phyloP scores from a whole-genome alignment of 2,329 filamentous ascomycete genomes.

The Nectriaceae sp. region DNA sequence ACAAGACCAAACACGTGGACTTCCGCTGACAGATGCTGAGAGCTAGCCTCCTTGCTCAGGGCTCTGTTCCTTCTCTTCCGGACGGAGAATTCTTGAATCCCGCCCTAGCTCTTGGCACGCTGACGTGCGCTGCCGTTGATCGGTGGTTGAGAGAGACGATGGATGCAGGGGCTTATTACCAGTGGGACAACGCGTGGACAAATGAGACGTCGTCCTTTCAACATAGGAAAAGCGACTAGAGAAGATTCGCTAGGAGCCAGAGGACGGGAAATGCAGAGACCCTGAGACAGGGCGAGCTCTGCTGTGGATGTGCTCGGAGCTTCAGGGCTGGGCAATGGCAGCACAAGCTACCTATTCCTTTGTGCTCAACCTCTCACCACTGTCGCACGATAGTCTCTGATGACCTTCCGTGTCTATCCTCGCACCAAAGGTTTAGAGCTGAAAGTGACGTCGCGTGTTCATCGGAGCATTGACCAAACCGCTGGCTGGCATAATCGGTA shows the following conservation, averaged over 20 bases:
- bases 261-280: not conserved
- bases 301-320: no score
- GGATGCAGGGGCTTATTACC: slow-evolving; percentile 30
- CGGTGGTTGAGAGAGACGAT: slow-evolving; percentile 1
- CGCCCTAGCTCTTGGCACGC: no score
- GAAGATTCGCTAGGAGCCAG: not conserved
- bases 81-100: not conserved
- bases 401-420: not conserved
- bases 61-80: not conserved
- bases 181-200: slow-evolving; percentile 22
- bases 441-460: slow-evolving; percentile 10
- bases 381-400: not conserved
- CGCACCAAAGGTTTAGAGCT: not conserved
- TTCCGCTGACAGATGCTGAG: not conserved
- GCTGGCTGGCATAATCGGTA: slow-evolving; percentile 16
- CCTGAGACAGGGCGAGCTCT: not conserved
- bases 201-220: slow-evolving; percentile 5
- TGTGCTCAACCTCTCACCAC: not conserved
- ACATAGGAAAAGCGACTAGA: not conserved
- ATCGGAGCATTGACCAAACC: not conserved
- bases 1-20: not conserved
- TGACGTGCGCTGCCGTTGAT: slow-evolving; percentile 1
- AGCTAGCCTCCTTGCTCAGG: no score
- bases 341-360: not conserved
- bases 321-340: not conserved